A percentile compares a stretch with the other conserved stretches of the same genome.
These are phyloP conservation scores for Toxicodendron radicans DNA, from an alignment of 345 rosid genomes.

Conservation along the genomic window DNA sequence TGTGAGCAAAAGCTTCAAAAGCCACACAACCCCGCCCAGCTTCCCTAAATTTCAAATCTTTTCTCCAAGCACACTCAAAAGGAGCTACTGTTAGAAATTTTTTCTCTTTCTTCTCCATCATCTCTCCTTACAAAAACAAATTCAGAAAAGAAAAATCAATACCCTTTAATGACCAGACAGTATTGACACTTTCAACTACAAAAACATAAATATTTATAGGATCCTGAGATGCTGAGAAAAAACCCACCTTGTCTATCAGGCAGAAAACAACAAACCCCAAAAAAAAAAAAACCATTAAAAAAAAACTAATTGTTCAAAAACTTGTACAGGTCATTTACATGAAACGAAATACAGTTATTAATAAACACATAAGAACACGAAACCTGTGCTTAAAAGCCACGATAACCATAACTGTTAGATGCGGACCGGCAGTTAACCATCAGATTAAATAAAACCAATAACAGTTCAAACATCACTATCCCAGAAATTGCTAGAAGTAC, in stretches of 20 bases:
- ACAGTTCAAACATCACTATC: slow-evolving; percentile 28
- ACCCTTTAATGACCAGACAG: slow-evolving; percentile 13
- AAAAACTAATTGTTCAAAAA: background rate
- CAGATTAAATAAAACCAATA: slow-evolving; percentile 13
- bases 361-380: slow-evolving; percentile 17
- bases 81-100: slow-evolving; percentile 91
- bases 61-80: slow-evolving; percentile 97
- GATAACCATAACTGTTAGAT: slow-evolving; percentile 13
- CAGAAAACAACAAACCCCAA: slow-evolving; percentile 11
- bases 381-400: background rate
- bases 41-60: slow-evolving; percentile 83
- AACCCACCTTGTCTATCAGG: slow-evolving; percentile 21
- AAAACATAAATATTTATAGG: slow-evolving; percentile 30
- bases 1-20: slow-evolving; percentile 92
- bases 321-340: background rate
- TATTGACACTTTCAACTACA: slow-evolving; percentile 12
- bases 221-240: slow-evolving; percentile 8
- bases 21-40: slow-evolving; percentile 96
- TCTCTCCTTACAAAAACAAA: slow-evolving; percentile 18
- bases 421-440: background rate
- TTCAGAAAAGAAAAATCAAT: background rate
- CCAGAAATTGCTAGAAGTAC: slow-evolving; percentile 38
- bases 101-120: slow-evolving; percentile 57
- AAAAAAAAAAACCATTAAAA: background rate
- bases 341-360: background rate